phyloP scores from a whole-genome alignment of 2,329 filamentous ascomycete genomes.

The Beauveria brongniartii region DNA sequence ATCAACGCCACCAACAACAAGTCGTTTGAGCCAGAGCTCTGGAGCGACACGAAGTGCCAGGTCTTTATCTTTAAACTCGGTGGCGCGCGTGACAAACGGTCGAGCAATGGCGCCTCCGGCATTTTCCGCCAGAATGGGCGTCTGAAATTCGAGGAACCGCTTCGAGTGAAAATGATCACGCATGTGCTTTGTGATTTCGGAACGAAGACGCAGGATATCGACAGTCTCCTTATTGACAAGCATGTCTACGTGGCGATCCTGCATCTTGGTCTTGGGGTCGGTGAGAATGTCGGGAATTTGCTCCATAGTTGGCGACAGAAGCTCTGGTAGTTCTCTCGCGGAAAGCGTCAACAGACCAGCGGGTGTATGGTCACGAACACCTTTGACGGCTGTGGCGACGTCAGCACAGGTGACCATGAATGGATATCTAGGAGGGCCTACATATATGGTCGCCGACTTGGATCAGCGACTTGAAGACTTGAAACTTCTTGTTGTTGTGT shows the following conservation, averaged over 20 bases:
- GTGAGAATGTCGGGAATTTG: constrained; percentile 64
- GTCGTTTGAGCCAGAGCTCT: constrained; percentile 87
- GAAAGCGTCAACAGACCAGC: constrained; percentile 71
- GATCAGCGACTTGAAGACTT: constrained; percentile 55
- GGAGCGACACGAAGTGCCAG: constrained; percentile 83
- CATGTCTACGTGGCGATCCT: constrained; percentile 78
- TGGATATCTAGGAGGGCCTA: constrained; percentile 35
- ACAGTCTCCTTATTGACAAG: constrained; percentile 62
- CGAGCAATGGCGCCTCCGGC: constrained; percentile 84
- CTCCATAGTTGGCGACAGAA: constrained; percentile 72
- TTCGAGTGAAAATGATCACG: constrained; percentile 64
- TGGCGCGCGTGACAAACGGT: constrained; percentile 74
- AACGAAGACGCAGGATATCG: constrained; percentile 65
- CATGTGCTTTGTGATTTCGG: constrained; percentile 65
- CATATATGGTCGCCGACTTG: constrained; percentile 78
- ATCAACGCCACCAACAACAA: constrained; percentile 83
- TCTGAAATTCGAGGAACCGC: constrained; percentile 80
- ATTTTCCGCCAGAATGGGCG: constrained; percentile 73
- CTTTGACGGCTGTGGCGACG: constrained; percentile 52
- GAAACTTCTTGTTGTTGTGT: constrained; percentile 35
- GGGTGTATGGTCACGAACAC: constrained; percentile 59
- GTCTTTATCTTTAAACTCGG: constrained; percentile 63
- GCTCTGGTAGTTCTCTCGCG: constrained; percentile 57
- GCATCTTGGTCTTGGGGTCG: constrained; percentile 63
- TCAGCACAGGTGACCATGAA: constrained; percentile 13